Conservation (phyloP, 2,329 filamentous ascomycete genomes). For the Didymella pomorum region DNA sequence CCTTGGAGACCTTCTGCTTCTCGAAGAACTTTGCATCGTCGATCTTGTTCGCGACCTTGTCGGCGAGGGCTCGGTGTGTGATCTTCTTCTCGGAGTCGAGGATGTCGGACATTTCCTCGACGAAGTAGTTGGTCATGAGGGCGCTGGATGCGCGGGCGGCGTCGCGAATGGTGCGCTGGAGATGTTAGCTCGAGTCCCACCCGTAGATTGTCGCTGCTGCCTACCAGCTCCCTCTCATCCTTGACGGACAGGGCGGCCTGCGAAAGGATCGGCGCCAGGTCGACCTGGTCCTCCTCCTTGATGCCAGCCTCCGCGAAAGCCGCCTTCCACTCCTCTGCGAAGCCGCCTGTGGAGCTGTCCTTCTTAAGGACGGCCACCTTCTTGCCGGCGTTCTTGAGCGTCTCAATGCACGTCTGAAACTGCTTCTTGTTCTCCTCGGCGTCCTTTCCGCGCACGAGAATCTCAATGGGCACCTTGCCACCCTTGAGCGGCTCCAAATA, state of each 20-base stretch:
- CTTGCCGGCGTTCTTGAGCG: slow-evolving; percentile 88
- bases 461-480: slow-evolving; percentile 90
- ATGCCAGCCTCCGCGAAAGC: slow-evolving; percentile 73
- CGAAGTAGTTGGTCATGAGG: slow-evolving; percentile 93
- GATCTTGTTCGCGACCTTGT: slow-evolving; percentile 88
- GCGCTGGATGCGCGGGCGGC: slow-evolving; percentile 93
- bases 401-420: slow-evolving; percentile 82
- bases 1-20: slow-evolving; percentile 79
- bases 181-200: neutral
- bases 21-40: slow-evolving; percentile 96
- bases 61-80: slow-evolving; percentile 84
- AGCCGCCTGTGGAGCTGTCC: slow-evolving; percentile 84
- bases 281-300: slow-evolving; percentile 88
- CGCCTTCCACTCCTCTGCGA: slow-evolving; percentile 96
- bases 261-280: slow-evolving; percentile 83
- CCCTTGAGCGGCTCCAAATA: slow-evolving; percentile 92
- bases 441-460: slow-evolving; percentile 91
- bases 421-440: slow-evolving; percentile 89
- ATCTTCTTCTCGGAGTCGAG: slow-evolving; percentile 98
- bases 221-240: slow-evolving; percentile 86
- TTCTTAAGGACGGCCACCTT: slow-evolving; percentile 89
- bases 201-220: slow-evolving; percentile 17
- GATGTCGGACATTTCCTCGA: slow-evolving; percentile 97
- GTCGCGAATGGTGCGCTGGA: slow-evolving; percentile 84
- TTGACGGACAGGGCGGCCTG: slow-evolving; percentile 87